These are phyloP conservation scores for Sporothrix brunneoviolacea DNA, from an alignment of 2,329 filamentous ascomycete genomes.

Conservation along the genomic window DNA sequence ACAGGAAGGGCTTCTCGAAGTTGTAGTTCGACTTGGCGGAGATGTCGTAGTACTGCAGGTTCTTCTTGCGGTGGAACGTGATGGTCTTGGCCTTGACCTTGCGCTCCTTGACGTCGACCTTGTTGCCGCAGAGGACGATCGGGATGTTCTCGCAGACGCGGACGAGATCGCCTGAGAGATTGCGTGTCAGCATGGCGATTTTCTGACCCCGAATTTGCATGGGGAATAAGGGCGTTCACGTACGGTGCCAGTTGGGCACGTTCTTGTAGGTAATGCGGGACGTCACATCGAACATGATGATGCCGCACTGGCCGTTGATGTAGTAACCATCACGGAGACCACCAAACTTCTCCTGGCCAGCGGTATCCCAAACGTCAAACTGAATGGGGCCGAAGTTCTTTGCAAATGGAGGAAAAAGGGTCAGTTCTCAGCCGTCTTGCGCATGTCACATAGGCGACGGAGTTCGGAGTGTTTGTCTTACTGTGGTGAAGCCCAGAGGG, in stretches of 20 bases:
- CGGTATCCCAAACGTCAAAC: conserved; percentile 99
- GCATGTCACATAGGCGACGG: neutral
- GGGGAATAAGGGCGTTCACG: conserved; percentile 33
- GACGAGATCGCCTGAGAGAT: conserved; percentile 77
- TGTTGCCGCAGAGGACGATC: conserved; percentile 97
- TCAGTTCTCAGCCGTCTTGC: conserved; percentile 21
- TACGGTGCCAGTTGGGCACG: conserved; percentile 99
- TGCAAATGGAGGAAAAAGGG: conserved; percentile 38
- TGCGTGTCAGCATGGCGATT: neutral
- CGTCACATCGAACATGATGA: conserved; percentile 99
- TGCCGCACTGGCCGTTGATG: conserved; percentile 99
- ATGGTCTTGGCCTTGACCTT: conserved; percentile 99
- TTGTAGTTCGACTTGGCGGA: conserved; percentile 99
- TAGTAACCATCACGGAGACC: conserved; percentile 99
- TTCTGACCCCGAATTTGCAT: too few species aligned
- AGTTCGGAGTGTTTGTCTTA: too few species aligned
- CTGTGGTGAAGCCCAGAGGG: conserved; percentile 94
- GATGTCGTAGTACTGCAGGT: conserved; percentile 99
- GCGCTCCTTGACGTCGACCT: conserved; percentile 99
- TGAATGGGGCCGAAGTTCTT: conserved; percentile 93
- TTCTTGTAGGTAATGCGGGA: conserved; percentile 99
- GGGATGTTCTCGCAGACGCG: conserved; percentile 99
- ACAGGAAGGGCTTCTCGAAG: conserved; percentile 99
- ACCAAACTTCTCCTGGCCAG: conserved; percentile 98
- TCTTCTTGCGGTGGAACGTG: conserved; percentile 99